phyloP scores from a whole-genome alignment of 495 filamentous ascomycete genomes.

The Annulohypoxylon bovei region DNA sequence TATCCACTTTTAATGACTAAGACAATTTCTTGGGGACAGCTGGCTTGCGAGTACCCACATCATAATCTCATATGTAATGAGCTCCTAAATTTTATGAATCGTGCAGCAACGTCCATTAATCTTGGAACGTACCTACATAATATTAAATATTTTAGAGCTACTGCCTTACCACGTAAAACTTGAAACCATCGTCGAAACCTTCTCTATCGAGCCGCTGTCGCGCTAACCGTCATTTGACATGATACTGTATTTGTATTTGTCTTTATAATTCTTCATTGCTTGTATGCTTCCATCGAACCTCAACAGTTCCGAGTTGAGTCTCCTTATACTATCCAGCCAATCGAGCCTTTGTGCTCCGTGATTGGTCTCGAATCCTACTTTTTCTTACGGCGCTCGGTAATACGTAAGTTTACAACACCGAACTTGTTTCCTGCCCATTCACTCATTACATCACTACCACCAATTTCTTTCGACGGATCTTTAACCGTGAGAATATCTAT shows the following conservation, averaged over 20 bases:
- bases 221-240: slow-evolving; percentile 10
- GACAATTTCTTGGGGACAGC: slow-evolving; percentile 19
- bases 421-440: not conserved
- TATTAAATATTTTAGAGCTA: slow-evolving; percentile 7
- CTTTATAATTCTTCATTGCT: slow-evolving; percentile 5
- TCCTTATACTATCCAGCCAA: not conserved
- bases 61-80: slow-evolving; percentile 22
- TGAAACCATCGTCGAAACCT: slow-evolving; percentile 29
- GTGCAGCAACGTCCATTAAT: not conserved
- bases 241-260: not conserved
- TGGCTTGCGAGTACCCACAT: slow-evolving; percentile 23
- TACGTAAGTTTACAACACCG: slow-evolving; percentile 34
- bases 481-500: not conserved
- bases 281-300: not conserved
- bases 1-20: not conserved
- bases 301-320: not conserved
- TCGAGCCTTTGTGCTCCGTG: slow-evolving; percentile 36
- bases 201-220: not conserved
- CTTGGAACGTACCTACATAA: not conserved
- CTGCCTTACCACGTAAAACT: slow-evolving; percentile 3
- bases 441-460: not conserved
- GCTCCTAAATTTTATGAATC: slow-evolving; percentile 35
- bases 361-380: slow-evolving; percentile 36
- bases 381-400: slow-evolving; percentile 18
- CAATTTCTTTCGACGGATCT: not conserved